Conservation (phyloP, 2,329 filamentous ascomycete genomes). For the Clonostachys byssicola region DNA sequence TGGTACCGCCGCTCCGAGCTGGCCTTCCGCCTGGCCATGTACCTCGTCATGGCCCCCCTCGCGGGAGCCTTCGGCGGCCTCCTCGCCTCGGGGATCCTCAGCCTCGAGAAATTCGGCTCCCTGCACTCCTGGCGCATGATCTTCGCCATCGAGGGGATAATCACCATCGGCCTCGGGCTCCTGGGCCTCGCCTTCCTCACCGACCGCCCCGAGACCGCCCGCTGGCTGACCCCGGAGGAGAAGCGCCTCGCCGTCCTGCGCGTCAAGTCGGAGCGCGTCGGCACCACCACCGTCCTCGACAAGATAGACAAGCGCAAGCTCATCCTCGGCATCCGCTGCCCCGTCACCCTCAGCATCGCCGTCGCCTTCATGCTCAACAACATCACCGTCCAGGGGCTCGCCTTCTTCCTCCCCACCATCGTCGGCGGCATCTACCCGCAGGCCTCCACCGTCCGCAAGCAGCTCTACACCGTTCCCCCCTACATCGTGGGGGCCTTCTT, state of each 20-base stretch:
- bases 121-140: slow-evolving; percentile 64
- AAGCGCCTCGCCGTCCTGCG: slow-evolving; percentile 63
- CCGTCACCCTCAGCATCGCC: slow-evolving; percentile 51
- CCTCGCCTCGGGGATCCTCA: slow-evolving; percentile 60
- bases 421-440: slow-evolving; percentile 63
- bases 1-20: slow-evolving; percentile 71
- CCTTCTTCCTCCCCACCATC: slow-evolving; percentile 68
- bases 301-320: slow-evolving; percentile 56
- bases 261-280: slow-evolving; percentile 65
- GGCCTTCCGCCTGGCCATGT: slow-evolving; percentile 62
- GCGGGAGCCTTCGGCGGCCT: slow-evolving; percentile 70
- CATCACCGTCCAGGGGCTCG: slow-evolving; percentile 67
- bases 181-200: slow-evolving; percentile 62
- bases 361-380: slow-evolving; percentile 63
- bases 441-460: slow-evolving; percentile 52
- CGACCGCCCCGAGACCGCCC: slow-evolving; percentile 63
- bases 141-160: slow-evolving; percentile 65
- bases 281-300: slow-evolving; percentile 58
- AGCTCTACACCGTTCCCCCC: slow-evolving; percentile 67
- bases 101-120: slow-evolving; percentile 51
- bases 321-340: slow-evolving; percentile 57
- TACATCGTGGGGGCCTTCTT: slow-evolving; percentile 68
- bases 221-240: slow-evolving; percentile 62
- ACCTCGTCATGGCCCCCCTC: slow-evolving; percentile 67
- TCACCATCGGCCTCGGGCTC: slow-evolving; percentile 47